phyloP scores from a whole-genome alignment of 345 rosid genomes.

The Rhizophora apiculata region DNA sequence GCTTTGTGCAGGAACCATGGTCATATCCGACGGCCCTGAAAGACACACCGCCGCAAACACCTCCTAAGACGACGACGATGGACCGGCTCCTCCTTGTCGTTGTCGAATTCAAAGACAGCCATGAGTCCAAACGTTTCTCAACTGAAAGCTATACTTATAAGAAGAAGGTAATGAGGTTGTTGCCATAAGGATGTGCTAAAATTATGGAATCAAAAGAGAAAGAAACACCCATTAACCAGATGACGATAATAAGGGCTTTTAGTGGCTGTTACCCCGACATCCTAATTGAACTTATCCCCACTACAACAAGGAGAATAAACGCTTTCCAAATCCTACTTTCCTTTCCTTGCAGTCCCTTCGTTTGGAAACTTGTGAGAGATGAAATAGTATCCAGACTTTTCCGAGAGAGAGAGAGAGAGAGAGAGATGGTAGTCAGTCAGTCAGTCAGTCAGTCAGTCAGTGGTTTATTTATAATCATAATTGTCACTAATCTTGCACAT shows the following conservation, averaged over 20 bases:
- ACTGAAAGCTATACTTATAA: conserved; percentile 25
- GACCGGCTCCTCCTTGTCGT: neutral
- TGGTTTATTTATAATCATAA: conserved; percentile 30
- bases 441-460: conserved; percentile 43
- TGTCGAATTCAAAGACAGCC: conserved; percentile 35
- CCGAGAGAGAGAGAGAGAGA: conserved; percentile 36
- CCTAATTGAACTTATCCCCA: conserved; percentile 19
- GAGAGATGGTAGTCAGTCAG: conserved; percentile 29
- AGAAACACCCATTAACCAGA: conserved; percentile 51
- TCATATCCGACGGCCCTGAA: conserved; percentile 42
- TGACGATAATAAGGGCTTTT: conserved; percentile 25
- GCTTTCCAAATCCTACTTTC: neutral
- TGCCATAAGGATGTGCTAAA: conserved; percentile 41
- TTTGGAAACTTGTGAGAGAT: conserved; percentile 76
- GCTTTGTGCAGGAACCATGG: conserved; percentile 65
- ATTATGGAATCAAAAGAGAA: conserved; percentile 23
- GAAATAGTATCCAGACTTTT: conserved; percentile 64
- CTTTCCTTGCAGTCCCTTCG: conserved; percentile 38
- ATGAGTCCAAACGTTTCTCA: conserved; percentile 35
- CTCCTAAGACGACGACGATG: neutral
- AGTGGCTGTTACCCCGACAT: conserved; percentile 13
- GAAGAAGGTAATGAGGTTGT: conserved; percentile 18
- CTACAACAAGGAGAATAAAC: conserved; percentile 45
- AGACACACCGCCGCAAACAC: conserved; percentile 23
- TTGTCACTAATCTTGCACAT: conserved; percentile 21